Base-by-base conservation (phyloP, 306 rosid genomes). In the Corylus americana region DNA sequence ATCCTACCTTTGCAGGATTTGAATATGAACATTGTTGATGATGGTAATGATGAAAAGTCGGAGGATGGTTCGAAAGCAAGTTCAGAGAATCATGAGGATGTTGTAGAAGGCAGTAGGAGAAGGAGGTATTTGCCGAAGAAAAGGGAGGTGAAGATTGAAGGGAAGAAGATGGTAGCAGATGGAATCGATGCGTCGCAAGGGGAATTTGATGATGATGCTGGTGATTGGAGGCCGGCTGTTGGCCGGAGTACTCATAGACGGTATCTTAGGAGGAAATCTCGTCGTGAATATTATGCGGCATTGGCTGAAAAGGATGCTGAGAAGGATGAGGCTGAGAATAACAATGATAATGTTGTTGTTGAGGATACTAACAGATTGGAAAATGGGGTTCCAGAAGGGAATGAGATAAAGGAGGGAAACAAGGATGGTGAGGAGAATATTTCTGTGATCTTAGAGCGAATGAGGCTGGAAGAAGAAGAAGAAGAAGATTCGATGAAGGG, bases 161-260 rank as follows among this genome's bases (percentile, higher is more conserved):
- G 93, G 82, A 95, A 90, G 81, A 88, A 69, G 70, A 86, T 88
- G 88, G 97, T 91, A 71, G 89, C 90, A 0, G 74, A 82, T 76
- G 98, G 99, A 57, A 54, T 96, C 71, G 98, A 96, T 85, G 99
- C 94, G 3, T 93, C 99, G 5, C 86, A 84, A 66, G 97, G 97
- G 68, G 87, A 88, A 67, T 48, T 74, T 77, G 92, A 91, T 81
- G 94, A 80, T 50, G 77, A 81, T 83, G 91, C 75, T 49, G 93
- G 88, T 61, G 92, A 93, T 74, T 96, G 97, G 99, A 84, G 83
- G 87, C 96, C 97, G 59, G 97, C 98, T 53, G 97, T 93, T 50
- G 86, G 98, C 82, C 86, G 94, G 58, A 96, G 97, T 82, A 91
- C 99, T 45, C 96, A 90, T 75, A 91, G 99, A 85, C 89, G 94